A percentile compares a stretch with the other conserved stretches of the same genome.
phyloP scores from a whole-genome alignment of 2,329 filamentous ascomycete genomes.

The Xylaria sp. region DNA sequence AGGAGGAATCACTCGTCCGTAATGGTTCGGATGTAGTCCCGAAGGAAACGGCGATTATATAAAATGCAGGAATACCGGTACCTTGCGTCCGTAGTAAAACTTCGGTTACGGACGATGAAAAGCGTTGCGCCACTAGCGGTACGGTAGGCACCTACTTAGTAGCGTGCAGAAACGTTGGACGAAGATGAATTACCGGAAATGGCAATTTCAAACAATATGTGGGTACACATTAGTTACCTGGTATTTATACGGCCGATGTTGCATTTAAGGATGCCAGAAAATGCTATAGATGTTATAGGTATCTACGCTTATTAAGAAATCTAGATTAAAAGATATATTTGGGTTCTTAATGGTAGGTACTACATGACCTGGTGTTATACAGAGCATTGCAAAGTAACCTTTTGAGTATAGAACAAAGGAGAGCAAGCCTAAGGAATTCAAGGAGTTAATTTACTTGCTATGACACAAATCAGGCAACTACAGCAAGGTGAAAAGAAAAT shows the following conservation, averaged over 20 bases:
- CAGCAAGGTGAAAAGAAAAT: no score
- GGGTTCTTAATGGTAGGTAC: no score
- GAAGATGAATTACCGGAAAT: constrained; percentile 14
- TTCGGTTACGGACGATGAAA: not conserved
- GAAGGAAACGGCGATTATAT: not conserved
- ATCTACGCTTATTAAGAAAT: not conserved
- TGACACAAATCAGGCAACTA: no score
- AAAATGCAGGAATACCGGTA: not conserved
- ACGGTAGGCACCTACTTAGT: not conserved
- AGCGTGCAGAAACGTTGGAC: not conserved
- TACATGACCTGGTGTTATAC: no score
- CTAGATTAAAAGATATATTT: no score
- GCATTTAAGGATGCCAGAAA: not conserved
- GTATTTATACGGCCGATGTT: not conserved
- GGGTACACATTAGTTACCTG: not conserved
- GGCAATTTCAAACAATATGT: constrained; percentile 11
- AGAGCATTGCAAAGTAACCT: no score
- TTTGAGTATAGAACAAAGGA: no score
- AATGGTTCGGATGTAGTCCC: not conserved
- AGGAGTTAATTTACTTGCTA: no score
- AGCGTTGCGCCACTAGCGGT: not conserved
- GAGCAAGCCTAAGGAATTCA: no score
- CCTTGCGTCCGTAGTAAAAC: not conserved
- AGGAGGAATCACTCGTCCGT: not conserved
- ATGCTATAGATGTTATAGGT: not conserved